A percentile compares a stretch with the other conserved stretches of the same genome.
Conservation (phyloP, 2,329 filamentous ascomycete species). For the Metarhizium anisopliae region DNA sequence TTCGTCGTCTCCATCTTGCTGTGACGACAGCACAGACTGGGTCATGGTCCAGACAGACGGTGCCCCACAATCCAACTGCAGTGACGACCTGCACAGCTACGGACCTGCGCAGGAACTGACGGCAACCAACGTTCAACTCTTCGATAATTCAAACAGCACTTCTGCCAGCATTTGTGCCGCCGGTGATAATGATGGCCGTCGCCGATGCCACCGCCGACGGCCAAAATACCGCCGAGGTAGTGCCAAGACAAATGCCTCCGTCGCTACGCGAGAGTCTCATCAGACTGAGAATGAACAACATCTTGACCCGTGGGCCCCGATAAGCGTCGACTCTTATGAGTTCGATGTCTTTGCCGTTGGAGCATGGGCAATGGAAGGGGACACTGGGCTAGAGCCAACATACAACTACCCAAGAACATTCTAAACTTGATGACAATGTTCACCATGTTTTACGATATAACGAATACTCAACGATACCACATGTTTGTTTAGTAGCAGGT, state of each 20-base stretch:
- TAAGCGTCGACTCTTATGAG: neutral
- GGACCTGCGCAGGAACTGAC: neutral
- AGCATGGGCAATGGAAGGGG: neutral
- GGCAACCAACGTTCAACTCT: constrained; percentile 2
- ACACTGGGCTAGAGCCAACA: neutral
- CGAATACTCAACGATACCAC: neutral
- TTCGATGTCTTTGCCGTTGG: neutral
- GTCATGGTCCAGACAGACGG: neutral
- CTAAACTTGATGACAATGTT: neutral
- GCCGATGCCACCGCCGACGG: constrained; percentile 1
- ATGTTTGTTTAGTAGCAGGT: neutral
- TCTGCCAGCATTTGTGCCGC: neutral
- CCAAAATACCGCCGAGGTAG: neutral
- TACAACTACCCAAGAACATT: neutral
- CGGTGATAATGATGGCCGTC: neutral
- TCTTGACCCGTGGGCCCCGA: neutral
- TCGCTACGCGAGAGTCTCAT: neutral
- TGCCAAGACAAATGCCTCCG: neutral
- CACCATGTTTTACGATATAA: neutral
- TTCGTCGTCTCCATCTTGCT: neutral
- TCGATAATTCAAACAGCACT: neutral
- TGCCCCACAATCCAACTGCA: neutral
- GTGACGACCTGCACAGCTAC: neutral
- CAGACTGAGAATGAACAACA: neutral
- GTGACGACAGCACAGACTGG: constrained; percentile 1